phyloP scores from a whole-genome alignment of 768 basidiomycete genomes.

The Jaapia argillacea region DNA sequence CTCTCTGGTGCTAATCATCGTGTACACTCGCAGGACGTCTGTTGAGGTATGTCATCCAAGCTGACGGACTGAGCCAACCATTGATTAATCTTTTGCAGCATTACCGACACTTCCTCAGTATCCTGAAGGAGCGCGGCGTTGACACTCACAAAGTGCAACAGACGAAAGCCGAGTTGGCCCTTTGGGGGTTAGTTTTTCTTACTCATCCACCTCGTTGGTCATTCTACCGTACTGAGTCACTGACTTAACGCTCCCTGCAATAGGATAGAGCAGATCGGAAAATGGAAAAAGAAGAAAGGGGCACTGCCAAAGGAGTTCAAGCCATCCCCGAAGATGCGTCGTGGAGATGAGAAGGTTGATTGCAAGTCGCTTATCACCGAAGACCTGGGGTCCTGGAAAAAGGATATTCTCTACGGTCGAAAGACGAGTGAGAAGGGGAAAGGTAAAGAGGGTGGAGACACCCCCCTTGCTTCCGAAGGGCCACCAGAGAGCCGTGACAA shows the following conservation, averaged over 20 bases:
- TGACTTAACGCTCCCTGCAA: too few species aligned
- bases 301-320: too few species aligned
- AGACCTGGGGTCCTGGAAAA: constrained; percentile 22
- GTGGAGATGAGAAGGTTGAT: too few species aligned
- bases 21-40: constrained; percentile 29
- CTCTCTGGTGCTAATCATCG: background rate
- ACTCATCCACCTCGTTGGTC: background rate
- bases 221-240: too few species aligned
- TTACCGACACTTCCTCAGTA: constrained; percentile 45
- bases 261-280: constrained; percentile 38
- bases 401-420: constrained; percentile 22
- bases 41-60: constrained; percentile 32
- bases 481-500: too few species aligned
- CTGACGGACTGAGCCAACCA: constrained; percentile 27
- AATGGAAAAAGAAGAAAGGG: too few species aligned
- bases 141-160: constrained; percentile 52
- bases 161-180: constrained; percentile 47
- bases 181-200: constrained; percentile 37
- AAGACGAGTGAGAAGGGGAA: background rate
- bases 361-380: too few species aligned
- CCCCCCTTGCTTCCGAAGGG: too few species aligned
- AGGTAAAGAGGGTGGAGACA: constrained; percentile 2
- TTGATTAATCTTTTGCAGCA: constrained; percentile 26
- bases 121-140: constrained; percentile 40
- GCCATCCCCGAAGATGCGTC: too few species aligned